These are phyloP conservation scores for Fusarium sp. DNA, from an alignment of 2,329 filamentous ascomycete species.

Conservation along the genomic window DNA sequence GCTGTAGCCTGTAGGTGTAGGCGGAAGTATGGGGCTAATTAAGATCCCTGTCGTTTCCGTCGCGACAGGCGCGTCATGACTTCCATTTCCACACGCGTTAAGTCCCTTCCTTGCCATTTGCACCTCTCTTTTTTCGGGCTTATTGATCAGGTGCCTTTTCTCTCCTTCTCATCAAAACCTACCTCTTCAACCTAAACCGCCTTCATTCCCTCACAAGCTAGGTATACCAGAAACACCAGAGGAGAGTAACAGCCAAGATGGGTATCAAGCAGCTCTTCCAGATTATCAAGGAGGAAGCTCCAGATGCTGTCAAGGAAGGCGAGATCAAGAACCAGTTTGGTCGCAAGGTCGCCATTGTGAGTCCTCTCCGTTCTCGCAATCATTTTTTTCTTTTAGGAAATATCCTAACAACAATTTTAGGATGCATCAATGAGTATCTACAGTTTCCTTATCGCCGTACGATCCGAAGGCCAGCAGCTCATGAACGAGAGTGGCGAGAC, in stretches of 20 bases:
- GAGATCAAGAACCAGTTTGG: slow-evolving; percentile 99
- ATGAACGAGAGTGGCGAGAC: slow-evolving; percentile 96
- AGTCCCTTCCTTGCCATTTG: slow-evolving; percentile 32
- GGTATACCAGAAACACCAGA: background rate
- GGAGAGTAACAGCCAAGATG: slow-evolving; percentile 55
- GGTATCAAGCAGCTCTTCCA: slow-evolving; percentile 79
- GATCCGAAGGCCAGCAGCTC: slow-evolving; percentile 95
- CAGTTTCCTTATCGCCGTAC: slow-evolving; percentile 97
- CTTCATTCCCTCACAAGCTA: background rate
- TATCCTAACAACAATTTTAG: slow-evolving; percentile 39
- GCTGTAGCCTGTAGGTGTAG: background rate
- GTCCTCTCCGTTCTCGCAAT: slow-evolving; percentile 49
- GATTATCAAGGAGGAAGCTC: slow-evolving; percentile 90
- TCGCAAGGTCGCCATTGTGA: slow-evolving; percentile 95
- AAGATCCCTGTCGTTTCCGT: slow-evolving; percentile 44
- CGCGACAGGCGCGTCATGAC: slow-evolving; percentile 49
- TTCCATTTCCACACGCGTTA: slow-evolving; percentile 37
- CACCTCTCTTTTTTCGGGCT: slow-evolving; percentile 3
- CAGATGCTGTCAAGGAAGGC: slow-evolving; percentile 93
- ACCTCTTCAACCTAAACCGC: background rate
- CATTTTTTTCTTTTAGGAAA: background rate
- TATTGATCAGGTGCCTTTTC: slow-evolving; percentile 1
- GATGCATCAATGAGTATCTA: slow-evolving; percentile 94
- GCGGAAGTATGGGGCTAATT: slow-evolving; percentile 46
- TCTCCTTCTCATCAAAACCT: background rate